A percentile compares a stretch with the other conserved stretches of the same genome.
Conservation (phyloP, 306 rosid genomes). For the Amphicarpaea edgeworthii region DNA sequence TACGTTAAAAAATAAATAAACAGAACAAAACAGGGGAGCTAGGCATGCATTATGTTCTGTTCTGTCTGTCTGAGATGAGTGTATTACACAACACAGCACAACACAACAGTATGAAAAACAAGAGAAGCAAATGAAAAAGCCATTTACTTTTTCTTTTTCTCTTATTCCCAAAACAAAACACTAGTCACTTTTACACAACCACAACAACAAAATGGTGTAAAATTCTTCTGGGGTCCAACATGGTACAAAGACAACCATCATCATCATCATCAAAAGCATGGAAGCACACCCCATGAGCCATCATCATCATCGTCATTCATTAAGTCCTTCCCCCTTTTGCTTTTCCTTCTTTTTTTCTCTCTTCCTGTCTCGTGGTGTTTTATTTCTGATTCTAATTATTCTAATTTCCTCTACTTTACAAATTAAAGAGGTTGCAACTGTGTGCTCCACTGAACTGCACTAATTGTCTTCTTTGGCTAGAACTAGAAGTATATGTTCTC, state of each 20-base stretch:
- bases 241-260: slow-evolving; percentile 36
- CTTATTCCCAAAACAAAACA: slow-evolving; percentile 19
- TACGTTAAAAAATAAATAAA: background rate
- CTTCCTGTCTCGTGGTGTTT: slow-evolving; percentile 51
- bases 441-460: slow-evolving; percentile 33
- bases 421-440: slow-evolving; percentile 42
- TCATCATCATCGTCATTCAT: slow-evolving; percentile 47
- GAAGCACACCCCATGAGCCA: slow-evolving; percentile 53
- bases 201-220: slow-evolving; percentile 26
- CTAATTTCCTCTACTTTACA: slow-evolving; percentile 43
- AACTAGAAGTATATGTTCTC: slow-evolving; percentile 54
- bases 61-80: slow-evolving; percentile 51
- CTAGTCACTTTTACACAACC: slow-evolving; percentile 22
- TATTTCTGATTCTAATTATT: slow-evolving; percentile 17
- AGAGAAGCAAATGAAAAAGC: slow-evolving; percentile 2
- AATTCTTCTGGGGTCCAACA: slow-evolving; percentile 23
- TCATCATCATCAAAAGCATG: slow-evolving; percentile 53
- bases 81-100: background rate
- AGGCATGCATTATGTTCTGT: slow-evolving; percentile 45
- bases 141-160: slow-evolving; percentile 8
- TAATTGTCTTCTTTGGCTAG: slow-evolving; percentile 49
- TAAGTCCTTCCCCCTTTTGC: slow-evolving; percentile 4
- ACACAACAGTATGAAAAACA: slow-evolving; percentile 1
- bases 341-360: slow-evolving; percentile 43
- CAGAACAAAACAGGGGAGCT: background rate